phyloP scores from a whole-genome alignment of 2,329 filamentous ascomycete species.

The Endocalyx cinctus region DNA sequence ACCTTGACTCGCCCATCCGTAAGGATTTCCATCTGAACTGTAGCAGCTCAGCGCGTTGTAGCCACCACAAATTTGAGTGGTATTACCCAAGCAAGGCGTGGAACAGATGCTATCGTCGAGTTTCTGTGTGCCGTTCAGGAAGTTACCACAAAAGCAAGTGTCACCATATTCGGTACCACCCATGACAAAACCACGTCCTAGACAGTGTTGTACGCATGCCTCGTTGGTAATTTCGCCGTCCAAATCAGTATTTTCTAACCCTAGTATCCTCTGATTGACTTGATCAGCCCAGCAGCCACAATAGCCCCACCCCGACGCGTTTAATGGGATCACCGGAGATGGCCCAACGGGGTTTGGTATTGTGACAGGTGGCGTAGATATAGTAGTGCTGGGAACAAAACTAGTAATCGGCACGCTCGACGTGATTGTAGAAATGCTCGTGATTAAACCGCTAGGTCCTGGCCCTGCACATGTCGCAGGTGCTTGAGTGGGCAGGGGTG shows the following conservation, averaged over 20 bases:
- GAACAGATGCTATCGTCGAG: constrained; percentile 42
- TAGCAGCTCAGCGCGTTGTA: constrained; percentile 41
- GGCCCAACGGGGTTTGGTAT: constrained; percentile 7
- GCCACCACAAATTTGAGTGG: constrained; percentile 46
- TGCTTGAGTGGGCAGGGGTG: constrained; percentile 19
- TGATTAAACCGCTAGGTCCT: too few relatives aligned
- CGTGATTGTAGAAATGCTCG: too few relatives aligned
- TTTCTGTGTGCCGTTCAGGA: constrained; percentile 32
- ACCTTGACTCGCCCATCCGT: constrained; percentile 26
- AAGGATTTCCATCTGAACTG: constrained; percentile 30
- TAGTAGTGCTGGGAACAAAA: constrained; percentile 1
- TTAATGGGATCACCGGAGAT: constrained; percentile 14
- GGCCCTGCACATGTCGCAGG: constrained; percentile 11
- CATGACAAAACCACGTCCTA: constrained; percentile 36
- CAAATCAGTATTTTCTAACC: constrained; percentile 8
- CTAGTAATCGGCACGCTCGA: constrained; percentile 10
- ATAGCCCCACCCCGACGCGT: constrained; percentile 22
- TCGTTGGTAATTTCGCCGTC: constrained; percentile 21
- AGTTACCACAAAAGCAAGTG: constrained; percentile 44
- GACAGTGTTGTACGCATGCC: constrained; percentile 44
- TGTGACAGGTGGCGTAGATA: constrained; percentile 3
- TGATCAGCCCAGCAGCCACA: constrained; percentile 28
- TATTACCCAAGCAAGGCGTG: constrained; percentile 46
- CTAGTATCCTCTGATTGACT: constrained; percentile 17
- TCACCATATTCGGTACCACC: constrained; percentile 46